A percentile compares a stretch with the other conserved stretches of the same genome.
phyloP scores from a whole-genome alignment of 768 basidiomycete species.

The Nidularia pulvinata region DNA sequence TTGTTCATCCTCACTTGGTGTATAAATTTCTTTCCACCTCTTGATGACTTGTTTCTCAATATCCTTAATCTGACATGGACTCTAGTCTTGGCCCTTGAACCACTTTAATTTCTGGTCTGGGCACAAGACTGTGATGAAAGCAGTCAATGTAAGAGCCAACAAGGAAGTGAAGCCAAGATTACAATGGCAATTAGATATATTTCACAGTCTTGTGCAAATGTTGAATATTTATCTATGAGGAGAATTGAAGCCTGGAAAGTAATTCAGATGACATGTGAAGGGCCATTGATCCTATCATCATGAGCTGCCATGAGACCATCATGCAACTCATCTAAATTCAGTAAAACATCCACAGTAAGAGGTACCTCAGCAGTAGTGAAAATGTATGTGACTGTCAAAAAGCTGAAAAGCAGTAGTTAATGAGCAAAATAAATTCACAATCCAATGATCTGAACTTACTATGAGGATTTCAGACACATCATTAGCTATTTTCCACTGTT shows the following conservation, averaged over 20 bases:
- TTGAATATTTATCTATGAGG: background rate
- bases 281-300: background rate
- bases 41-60: background rate
- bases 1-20: background rate
- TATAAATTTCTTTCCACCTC: background rate
- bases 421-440: background rate
- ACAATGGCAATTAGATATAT: too few relatives aligned
- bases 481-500: background rate
- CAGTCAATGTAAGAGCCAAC: too few relatives aligned
- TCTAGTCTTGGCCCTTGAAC: slow-evolving; percentile 10
- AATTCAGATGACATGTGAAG: background rate
- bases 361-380: background rate
- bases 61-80: background rate
- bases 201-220: background rate
- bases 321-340: background rate
- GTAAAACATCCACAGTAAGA: background rate
- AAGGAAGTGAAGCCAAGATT: too few relatives aligned
- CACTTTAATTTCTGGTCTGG: slow-evolving; percentile 17
- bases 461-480: background rate
- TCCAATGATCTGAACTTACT: background rate
- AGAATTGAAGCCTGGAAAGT: background rate
- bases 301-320: background rate
- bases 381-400: background rate
- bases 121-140: background rate
- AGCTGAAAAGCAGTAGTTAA: background rate